phyloP scores from a whole-genome alignment of 2,329 filamentous ascomycete genomes.

The Colletotrichum tabaci region DNA sequence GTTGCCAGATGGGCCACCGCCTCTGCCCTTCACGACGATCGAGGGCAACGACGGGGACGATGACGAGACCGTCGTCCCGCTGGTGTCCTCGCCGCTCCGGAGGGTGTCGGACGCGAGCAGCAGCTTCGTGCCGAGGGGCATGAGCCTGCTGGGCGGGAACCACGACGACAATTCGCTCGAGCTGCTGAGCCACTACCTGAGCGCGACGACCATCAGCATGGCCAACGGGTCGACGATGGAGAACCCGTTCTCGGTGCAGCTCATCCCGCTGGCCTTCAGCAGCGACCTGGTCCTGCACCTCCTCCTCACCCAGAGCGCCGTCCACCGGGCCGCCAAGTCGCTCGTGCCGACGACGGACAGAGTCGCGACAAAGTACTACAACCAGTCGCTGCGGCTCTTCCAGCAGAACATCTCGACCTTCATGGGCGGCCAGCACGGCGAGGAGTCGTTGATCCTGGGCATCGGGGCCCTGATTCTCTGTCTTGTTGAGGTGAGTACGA shows the following conservation, averaged over 20 bases:
- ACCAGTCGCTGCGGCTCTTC: conserved; percentile 54
- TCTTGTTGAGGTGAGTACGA: conserved; percentile 59
- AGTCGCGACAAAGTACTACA: conserved; percentile 55
- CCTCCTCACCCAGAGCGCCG: conserved; percentile 61
- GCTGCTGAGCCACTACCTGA: conserved; percentile 61
- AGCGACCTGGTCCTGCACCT: conserved; percentile 62
- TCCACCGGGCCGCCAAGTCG: conserved; percentile 54
- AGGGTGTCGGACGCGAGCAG: conserved; percentile 6
- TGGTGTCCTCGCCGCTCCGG: conserved; percentile 1
- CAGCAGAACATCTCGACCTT: conserved; percentile 44
- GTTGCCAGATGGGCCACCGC: neutral
- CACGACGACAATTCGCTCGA: conserved; percentile 56
- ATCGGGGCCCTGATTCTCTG: conserved; percentile 62
- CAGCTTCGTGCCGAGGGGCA: neutral
- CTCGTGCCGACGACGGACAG: conserved; percentile 47
- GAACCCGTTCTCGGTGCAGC: conserved; percentile 62
- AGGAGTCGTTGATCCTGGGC: conserved; percentile 56
- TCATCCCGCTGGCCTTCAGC: conserved; percentile 62
- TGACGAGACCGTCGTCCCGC: neutral
- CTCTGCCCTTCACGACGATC: neutral
- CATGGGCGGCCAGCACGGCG: conserved; percentile 50
- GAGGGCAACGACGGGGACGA: neutral
- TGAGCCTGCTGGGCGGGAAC: conserved; percentile 21
- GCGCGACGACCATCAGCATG: conserved; percentile 62
- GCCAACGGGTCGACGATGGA: conserved; percentile 62